Percentiles rank a stretch among this genome's conserved stretches.
These are phyloP conservation scores for Cryptosporidium sp. DNA, from an alignment of 169 alveolate species.

Conservation along the genomic window DNA sequence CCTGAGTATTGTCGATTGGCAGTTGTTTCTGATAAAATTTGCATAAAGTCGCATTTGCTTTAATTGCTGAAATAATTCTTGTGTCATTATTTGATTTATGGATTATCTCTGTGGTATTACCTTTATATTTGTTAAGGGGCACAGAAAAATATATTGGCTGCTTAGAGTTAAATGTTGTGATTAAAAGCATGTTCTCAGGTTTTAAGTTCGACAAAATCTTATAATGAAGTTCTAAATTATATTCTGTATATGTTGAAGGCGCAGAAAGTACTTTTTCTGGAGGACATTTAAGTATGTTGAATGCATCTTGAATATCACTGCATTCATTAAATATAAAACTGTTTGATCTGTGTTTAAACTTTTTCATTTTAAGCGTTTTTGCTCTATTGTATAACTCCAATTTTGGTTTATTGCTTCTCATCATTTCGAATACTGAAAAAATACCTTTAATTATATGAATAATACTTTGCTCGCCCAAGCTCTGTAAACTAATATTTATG, in stretches of 20 bases:
- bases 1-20: background rate
- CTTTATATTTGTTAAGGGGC: background rate
- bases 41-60: background rate
- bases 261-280: conserved; percentile 67
- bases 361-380: background rate
- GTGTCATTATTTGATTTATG: conserved; percentile 8
- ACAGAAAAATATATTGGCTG: background rate
- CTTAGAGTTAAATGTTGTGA: background rate
- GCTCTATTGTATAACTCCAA: conserved; percentile 11
- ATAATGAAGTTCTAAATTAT: conserved; percentile 10
- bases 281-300: conserved; percentile 3
- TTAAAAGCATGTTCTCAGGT: conserved; percentile 42
- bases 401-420: conserved; percentile 19
- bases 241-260: background rate
- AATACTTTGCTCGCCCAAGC: background rate
- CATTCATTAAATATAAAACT: conserved; percentile 9
- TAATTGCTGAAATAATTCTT: background rate
- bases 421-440: conserved; percentile 60
- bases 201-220: conserved; percentile 3
- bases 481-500: conserved; percentile 1
- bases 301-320: background rate
- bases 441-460: conserved; percentile 25
- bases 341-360: conserved; percentile 1
- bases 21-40: background rate
- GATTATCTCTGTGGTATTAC: background rate